Conservation (phyloP, 805 yeast species). For the Hagleromyces aurorensis region DNA sequence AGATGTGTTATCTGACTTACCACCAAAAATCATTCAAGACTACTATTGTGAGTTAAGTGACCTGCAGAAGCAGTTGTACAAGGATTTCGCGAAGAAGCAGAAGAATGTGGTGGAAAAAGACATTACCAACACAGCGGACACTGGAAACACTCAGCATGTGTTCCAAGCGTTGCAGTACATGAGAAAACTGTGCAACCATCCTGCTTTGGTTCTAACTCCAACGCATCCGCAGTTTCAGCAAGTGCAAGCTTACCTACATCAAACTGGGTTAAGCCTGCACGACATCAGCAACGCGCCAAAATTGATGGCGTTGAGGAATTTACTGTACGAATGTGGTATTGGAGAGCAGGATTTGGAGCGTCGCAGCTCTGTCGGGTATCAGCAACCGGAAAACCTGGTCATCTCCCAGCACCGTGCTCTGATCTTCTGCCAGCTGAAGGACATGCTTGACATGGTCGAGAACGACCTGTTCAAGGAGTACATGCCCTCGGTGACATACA, state of each 20-base stretch:
- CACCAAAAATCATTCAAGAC: constrained; percentile 97
- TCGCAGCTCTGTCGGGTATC: too few relatives aligned
- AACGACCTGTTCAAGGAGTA: constrained; percentile 71
- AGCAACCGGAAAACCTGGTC: constrained; percentile 40
- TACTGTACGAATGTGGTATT: constrained; percentile 89
- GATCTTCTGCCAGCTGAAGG: constrained; percentile 92
- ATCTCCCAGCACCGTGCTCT: constrained; percentile 94
- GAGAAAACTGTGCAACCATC: constrained; percentile 96
- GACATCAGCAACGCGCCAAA: constrained; percentile 89
- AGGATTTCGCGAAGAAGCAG: constrained; percentile 83
- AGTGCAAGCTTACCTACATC: constrained; percentile 52
- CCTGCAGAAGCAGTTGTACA: constrained; percentile 78
- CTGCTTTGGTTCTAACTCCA: constrained; percentile 76
- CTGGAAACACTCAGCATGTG: constrained; percentile 73
- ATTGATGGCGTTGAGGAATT: constrained; percentile 67
- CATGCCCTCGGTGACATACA: constrained; percentile 86
- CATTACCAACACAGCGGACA: constrained; percentile 39
- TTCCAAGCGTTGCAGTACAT: constrained; percentile 96
- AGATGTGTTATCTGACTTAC: constrained; percentile 90
- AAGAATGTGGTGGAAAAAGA: constrained; percentile 63
- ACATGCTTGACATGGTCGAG: constrained; percentile 96
- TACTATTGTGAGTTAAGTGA: constrained; percentile 94
- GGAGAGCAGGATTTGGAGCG: constrained; percentile 33
- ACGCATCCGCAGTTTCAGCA: constrained; percentile 75
- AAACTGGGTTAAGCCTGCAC: constrained; percentile 50